These are phyloP conservation scores for Globisporangium abappressorium DNA, from an alignment of 352 stramenopile genomes.

Conservation along the genomic window DNA sequence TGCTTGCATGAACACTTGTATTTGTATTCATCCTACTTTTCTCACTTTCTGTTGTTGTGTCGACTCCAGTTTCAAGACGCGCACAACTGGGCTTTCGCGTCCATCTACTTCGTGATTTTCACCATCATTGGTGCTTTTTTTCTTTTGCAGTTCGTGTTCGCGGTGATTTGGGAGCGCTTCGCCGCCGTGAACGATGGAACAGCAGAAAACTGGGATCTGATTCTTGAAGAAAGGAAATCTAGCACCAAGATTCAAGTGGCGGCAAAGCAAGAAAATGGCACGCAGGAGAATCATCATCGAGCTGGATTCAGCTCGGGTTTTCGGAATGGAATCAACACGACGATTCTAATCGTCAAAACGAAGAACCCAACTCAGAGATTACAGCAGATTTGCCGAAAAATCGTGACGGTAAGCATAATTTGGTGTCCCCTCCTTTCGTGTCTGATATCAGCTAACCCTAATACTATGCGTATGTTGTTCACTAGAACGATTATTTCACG, in stretches of 20 bases:
- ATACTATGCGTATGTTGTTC: neutral
- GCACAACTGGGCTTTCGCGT: conserved; percentile 35
- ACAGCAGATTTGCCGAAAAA: conserved; percentile 15
- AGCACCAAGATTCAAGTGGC: conserved; percentile 13
- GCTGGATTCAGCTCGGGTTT: conserved; percentile 17
- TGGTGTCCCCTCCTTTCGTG: neutral
- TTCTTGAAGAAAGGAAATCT: conserved; percentile 26
- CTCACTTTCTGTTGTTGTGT: conserved; percentile 4
- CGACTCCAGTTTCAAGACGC: conserved; percentile 27
- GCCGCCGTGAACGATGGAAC: conserved; percentile 42
- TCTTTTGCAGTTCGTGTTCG: conserved; percentile 79
- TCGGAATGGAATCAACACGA: conserved; percentile 14
- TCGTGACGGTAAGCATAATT: conserved; percentile 23
- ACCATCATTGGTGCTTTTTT: conserved; percentile 84
- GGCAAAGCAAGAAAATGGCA: neutral
- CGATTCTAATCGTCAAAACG: conserved; percentile 21
- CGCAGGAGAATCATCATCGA: neutral
- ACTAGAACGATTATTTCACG: conserved; percentile 30
- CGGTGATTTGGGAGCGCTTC: conserved; percentile 69
- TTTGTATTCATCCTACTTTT: neutral
- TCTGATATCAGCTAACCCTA: neutral
- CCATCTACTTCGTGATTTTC: conserved; percentile 76
- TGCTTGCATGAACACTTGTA: conserved; percentile 3
- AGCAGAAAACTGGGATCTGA: conserved; percentile 36
- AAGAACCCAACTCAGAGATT: conserved; percentile 19